Conservation (phyloP, 768 basidiomycete species). For the Hypsizygus marmoreus region DNA sequence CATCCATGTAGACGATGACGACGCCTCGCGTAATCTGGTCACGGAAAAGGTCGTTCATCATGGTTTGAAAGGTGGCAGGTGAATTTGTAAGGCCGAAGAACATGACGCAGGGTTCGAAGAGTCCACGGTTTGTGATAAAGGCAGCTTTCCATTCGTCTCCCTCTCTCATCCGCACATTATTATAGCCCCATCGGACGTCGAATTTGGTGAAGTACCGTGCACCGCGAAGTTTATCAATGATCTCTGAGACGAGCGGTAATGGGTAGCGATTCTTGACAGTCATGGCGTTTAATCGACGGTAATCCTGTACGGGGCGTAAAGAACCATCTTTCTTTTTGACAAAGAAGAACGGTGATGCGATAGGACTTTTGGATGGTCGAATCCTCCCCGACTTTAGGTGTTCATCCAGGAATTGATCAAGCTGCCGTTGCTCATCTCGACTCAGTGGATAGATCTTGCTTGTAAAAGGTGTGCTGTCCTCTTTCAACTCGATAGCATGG, state of each 20-base stretch:
- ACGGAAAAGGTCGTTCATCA: conserved; percentile 38
- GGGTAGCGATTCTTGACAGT: conserved; percentile 34
- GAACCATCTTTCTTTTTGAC: conserved; percentile 25
- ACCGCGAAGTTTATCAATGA: conserved; percentile 25
- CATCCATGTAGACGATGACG: conserved; percentile 40
- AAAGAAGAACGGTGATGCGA: conserved; percentile 26
- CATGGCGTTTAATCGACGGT: conserved; percentile 29
- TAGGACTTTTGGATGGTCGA: conserved; percentile 24
- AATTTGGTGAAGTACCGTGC: conserved; percentile 34
- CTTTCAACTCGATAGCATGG: conserved; percentile 34
- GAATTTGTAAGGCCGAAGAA: conserved; percentile 39
- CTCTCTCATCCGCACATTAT: conserved; percentile 35
- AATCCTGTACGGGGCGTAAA: conserved; percentile 31
- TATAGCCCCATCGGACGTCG: conserved; percentile 41
- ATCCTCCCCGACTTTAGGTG: conserved; percentile 26
- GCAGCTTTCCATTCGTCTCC: conserved; percentile 45
- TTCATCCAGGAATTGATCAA: conserved; percentile 29
- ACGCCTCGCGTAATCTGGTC: conserved; percentile 24
- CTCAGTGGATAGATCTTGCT: conserved; percentile 38
- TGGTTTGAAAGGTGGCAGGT: conserved; percentile 28
- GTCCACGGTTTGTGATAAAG: conserved; percentile 34
- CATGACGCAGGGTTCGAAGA: conserved; percentile 41
- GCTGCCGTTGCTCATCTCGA: conserved; percentile 26
- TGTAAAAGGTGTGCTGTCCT: conserved; percentile 25
- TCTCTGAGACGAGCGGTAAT: conserved; percentile 28